Conservation (phyloP, 163 green algal species). For the Trebouxia gelatinosa region DNA sequence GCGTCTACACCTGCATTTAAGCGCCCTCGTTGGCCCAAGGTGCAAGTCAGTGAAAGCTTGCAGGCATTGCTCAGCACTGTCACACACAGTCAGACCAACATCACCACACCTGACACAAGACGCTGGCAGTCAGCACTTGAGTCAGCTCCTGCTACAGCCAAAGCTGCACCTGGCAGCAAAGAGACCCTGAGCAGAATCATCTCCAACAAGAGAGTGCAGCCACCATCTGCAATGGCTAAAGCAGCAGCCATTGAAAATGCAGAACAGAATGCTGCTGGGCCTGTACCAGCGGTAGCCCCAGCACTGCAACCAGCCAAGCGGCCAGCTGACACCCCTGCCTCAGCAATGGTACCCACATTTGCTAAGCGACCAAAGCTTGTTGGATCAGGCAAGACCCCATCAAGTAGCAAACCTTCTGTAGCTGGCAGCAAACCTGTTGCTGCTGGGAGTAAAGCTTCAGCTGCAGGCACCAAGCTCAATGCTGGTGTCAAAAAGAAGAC, state of each 20-base stretch:
- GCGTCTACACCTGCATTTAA: background rate
- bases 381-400: background rate
- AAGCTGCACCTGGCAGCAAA: background rate
- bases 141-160: background rate
- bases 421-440: background rate
- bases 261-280: background rate
- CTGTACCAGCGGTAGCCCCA: background rate
- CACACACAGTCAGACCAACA: background rate
- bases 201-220: background rate
- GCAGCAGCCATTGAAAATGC: background rate
- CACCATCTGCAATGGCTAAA: background rate
- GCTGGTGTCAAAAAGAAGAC: no score
- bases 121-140: no score
- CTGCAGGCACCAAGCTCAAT: no score
- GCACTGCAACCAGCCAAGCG: no score
- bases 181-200: background rate
- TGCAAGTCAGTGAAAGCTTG: background rate
- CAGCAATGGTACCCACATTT: background rate
- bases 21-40: background rate
- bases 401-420: background rate
- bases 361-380: constrained; percentile 7
- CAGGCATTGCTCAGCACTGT: background rate
- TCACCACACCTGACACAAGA: background rate
- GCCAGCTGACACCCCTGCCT: background rate
- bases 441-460: background rate